phyloP scores from a whole-genome alignment of 116 monocot genomes.

The Phalaenopsis hybrid region DNA sequence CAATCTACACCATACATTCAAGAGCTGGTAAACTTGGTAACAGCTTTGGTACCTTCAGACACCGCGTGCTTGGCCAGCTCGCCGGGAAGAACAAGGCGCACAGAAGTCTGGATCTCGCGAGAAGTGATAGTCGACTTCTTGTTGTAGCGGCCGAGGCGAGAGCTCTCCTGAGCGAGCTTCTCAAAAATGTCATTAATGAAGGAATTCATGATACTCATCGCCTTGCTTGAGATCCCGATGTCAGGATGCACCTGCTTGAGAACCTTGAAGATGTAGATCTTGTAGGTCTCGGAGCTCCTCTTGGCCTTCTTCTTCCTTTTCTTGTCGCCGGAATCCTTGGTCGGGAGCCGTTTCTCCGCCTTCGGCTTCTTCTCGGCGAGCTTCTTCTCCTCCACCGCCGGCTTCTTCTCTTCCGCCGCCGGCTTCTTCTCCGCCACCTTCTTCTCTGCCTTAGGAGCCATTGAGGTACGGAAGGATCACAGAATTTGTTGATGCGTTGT shows the following conservation, averaged over 20 bases:
- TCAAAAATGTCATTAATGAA: too few species aligned
- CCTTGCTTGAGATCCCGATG: too few species aligned
- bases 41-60: constrained; percentile 3
- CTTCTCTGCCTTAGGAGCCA: constrained; percentile 1
- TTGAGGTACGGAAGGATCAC: not conserved
- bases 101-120: constrained; percentile 92
- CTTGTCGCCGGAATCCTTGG: constrained; percentile 6
- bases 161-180: constrained; percentile 41
- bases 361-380: constrained; percentile 18
- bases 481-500: too few species aligned
- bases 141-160: constrained; percentile 55
- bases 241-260: constrained; percentile 85
- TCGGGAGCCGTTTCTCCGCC: constrained; percentile 11
- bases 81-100: constrained; percentile 16
- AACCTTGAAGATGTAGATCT: constrained; percentile 84
- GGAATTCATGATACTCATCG: too few species aligned
- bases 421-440: not conserved
- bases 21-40: not conserved
- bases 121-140: constrained; percentile 87
- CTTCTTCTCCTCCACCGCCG: constrained; percentile 1
- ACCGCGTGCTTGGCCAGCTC: constrained; percentile 16
- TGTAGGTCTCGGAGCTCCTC: constrained; percentile 49
- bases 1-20: not conserved
- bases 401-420: not conserved
- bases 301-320: constrained; percentile 11